phyloP scores from a whole-genome alignment of 257 asterid species.

The Primulina tabacum region DNA sequence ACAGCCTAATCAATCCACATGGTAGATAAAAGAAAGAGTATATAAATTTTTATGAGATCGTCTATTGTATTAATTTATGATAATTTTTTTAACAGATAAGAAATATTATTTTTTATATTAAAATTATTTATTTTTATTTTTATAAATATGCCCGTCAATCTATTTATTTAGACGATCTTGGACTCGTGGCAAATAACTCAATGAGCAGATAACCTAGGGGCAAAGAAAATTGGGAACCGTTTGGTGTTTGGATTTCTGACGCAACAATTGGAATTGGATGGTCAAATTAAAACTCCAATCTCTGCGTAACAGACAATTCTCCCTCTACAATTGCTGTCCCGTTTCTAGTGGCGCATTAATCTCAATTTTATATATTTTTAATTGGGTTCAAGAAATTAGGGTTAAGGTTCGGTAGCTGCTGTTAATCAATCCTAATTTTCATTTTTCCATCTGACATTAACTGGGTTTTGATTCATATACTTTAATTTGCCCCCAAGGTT shows the following conservation, averaged over 20 bases:
- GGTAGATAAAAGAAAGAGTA: too few relatives aligned
- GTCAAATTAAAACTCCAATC: constrained; percentile 2
- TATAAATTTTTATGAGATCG: too few relatives aligned
- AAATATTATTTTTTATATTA: too few relatives aligned
- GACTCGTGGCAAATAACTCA: too few relatives aligned
- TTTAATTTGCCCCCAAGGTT: not conserved
- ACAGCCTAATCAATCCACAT: not conserved
- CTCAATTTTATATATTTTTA: not conserved
- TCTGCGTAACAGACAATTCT: constrained; percentile 8
- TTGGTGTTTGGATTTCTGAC: constrained; percentile 4
- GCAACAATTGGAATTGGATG: not conserved
- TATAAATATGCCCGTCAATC: too few relatives aligned
- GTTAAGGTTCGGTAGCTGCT: constrained; percentile 22
- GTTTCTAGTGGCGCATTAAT: not conserved
- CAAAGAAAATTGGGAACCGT: not conserved
- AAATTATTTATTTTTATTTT: too few relatives aligned
- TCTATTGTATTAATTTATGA: too few relatives aligned
- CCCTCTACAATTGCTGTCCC: constrained; percentile 9
- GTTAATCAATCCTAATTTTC: not conserved
- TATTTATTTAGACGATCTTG: too few relatives aligned
- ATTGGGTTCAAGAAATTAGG: constrained; percentile 16
- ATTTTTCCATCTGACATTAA: not conserved
- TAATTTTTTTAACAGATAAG: too few relatives aligned
- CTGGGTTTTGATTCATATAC: not conserved
- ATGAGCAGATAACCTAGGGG: too few relatives aligned